phyloP scores from a whole-genome alignment of 2,329 filamentous ascomycete genomes.

The Curvularia sp. region DNA sequence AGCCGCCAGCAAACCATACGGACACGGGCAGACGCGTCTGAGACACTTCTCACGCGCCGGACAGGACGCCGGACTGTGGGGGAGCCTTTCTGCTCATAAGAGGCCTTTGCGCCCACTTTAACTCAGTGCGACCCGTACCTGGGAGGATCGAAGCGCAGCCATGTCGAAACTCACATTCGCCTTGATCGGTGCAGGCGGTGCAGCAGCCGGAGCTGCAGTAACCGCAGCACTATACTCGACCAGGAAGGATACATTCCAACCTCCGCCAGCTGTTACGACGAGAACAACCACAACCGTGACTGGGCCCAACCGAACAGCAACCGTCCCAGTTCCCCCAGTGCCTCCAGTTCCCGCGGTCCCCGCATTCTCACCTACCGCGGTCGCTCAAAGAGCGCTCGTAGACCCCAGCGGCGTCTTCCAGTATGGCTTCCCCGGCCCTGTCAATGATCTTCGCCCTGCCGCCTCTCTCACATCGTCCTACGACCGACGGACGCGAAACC shows the following conservation, averaged over 20 bases:
- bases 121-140: conserved; percentile 5
- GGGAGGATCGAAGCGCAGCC: conserved; percentile 12
- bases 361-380: conserved; percentile 19
- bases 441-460: conserved; percentile 80
- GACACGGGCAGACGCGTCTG: conserved; percentile 45
- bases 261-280: conserved; percentile 40
- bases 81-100: conserved; percentile 25
- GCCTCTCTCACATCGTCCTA: conserved; percentile 83
- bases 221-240: conserved; percentile 56
- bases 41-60: conserved; percentile 47
- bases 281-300: conserved; percentile 48
- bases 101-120: conserved; percentile 6
- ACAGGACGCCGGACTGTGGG: conserved; percentile 35
- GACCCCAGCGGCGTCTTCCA: conserved; percentile 60
- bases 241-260: conserved; percentile 38
- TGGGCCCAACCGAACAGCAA: conserved; percentile 32
- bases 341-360: conserved; percentile 35
- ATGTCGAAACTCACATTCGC: conserved; percentile 62
- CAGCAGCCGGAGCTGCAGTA: conserved; percentile 57
- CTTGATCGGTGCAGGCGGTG: conserved; percentile 57
- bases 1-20: conserved; percentile 41
- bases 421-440: conserved; percentile 84
- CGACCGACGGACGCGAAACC: conserved; percentile 90
- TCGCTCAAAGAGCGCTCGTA: conserved; percentile 47
- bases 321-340: conserved; percentile 27